Conservation (phyloP, 306 rosid species). For the Datisca glomerata region DNA sequence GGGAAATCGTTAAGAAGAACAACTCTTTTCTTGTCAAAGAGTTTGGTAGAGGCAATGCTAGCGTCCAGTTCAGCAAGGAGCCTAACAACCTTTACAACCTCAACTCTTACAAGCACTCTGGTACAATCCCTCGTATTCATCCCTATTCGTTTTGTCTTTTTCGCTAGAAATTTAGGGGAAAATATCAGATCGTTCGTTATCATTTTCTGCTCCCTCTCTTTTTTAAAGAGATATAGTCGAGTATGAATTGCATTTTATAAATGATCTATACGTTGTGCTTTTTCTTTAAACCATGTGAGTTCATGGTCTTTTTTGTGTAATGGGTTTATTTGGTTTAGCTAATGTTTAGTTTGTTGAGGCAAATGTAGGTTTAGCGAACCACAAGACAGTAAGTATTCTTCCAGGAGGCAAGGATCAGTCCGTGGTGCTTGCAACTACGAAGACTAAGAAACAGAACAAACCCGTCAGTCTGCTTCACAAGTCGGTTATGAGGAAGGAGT, state of each 20-base stretch:
- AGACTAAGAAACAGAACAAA: slow-evolving; percentile 67
- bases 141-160: background rate
- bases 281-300: too few species aligned
- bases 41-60: slow-evolving; percentile 65
- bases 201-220: too few species aligned
- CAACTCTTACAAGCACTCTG: slow-evolving; percentile 65
- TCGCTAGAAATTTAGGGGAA: background rate
- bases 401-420: slow-evolving; percentile 42
- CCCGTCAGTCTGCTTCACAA: slow-evolving; percentile 52
- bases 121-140: slow-evolving; percentile 12
- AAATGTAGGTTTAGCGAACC: slow-evolving; percentile 61
- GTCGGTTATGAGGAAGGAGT: slow-evolving; percentile 67
- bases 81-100: slow-evolving; percentile 72
- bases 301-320: background rate
- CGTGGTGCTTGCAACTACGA: slow-evolving; percentile 64
- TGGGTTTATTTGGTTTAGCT: background rate
- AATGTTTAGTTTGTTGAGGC: background rate
- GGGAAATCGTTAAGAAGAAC: slow-evolving; percentile 86
- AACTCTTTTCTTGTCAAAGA: slow-evolving; percentile 62
- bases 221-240: too few species aligned
- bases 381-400: slow-evolving; percentile 64
- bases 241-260: too few species aligned
- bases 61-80: slow-evolving; percentile 72
- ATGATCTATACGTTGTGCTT: too few species aligned
- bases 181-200: too few species aligned